Evolutionary conservation across 805 yeast species (phyloP).

Genomic region (Pichia manshurica): DNA sequence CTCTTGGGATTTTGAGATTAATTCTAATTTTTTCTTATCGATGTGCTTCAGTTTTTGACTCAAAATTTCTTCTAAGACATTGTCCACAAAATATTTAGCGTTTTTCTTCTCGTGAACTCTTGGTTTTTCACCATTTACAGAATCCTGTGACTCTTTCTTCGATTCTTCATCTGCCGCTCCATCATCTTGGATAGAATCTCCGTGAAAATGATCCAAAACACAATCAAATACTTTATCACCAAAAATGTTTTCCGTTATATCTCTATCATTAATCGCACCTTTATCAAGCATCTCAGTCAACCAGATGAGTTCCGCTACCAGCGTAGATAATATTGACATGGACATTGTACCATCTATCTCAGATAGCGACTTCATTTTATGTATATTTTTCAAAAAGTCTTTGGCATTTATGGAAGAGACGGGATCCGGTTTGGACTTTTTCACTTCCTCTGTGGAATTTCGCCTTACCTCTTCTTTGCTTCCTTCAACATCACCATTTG

Average conservation of each 20-base stretch:
- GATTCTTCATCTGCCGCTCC: neutral
- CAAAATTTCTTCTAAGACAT: conserved; percentile 2
- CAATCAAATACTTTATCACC: conserved; percentile 5
- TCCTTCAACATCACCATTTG: neutral
- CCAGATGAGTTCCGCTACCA: conserved; percentile 23
- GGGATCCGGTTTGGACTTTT: conserved; percentile 2
- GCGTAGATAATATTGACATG: conserved; percentile 24
- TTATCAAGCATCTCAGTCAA: conserved; percentile 10
- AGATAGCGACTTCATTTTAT: conserved; percentile 16
- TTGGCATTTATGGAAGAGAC: conserved; percentile 27
- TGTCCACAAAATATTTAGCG: neutral
- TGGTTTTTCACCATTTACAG: neutral
- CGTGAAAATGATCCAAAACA: neutral
- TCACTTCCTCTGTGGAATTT: conserved; percentile 4
- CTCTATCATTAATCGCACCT: conserved; percentile 9
- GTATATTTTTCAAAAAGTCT: conserved; percentile 25
- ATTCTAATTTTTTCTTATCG: conserved; percentile 6
- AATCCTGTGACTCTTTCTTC: neutral
- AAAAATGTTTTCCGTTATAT: conserved; percentile 17
- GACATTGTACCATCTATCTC: conserved; percentile 27
- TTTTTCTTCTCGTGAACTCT: neutral
- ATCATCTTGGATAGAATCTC: conserved; percentile 4
- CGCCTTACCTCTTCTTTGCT: neutral
- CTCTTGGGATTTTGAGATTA: conserved; percentile 20
- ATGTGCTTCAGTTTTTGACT: neutral